A percentile compares a stretch with the other conserved stretches of the same genome.
These are phyloP conservation scores for Colletotrichum simmondsii DNA, from an alignment of 2,329 filamentous ascomycete species.

Conservation along the genomic window DNA sequence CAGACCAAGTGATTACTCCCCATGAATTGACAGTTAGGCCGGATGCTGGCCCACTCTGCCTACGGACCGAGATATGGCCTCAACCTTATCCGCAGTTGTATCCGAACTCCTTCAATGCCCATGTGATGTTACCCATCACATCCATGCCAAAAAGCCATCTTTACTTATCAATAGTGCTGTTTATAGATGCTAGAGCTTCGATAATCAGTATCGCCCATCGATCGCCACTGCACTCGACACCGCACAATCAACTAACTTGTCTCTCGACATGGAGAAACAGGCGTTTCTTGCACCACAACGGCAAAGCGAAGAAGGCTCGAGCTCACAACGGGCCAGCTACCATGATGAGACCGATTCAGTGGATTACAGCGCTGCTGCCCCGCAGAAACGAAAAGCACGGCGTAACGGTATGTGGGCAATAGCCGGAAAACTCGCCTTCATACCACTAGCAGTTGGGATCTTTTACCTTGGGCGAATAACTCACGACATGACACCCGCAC, in stretches of 20 bases:
- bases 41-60: not conserved
- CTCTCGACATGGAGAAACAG: conserved; percentile 7
- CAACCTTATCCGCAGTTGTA: not conserved
- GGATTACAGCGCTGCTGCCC: not conserved
- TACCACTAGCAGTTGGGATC: conserved; percentile 7
- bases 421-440: not conserved
- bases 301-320: not conserved
- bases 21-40: not conserved
- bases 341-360: conserved; percentile 13
- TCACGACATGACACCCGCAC: conserved; percentile 4
- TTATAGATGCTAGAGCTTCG: too few relatives aligned
- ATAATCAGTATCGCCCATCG: not conserved
- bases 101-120: not conserved
- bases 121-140: not conserved
- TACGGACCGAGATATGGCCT: not conserved
- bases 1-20: not conserved
- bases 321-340: not conserved
- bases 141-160: not conserved
- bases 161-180: not conserved
- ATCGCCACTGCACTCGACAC: not conserved
- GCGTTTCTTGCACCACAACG: not conserved
- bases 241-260: not conserved
- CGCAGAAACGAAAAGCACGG: conserved; percentile 1
- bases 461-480: conserved; percentile 16
- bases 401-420: conserved; percentile 2